These are phyloP conservation scores for Kurtzmaniella natalensis DNA, from an alignment of 1,139 yeast species.

Conservation along the genomic window DNA sequence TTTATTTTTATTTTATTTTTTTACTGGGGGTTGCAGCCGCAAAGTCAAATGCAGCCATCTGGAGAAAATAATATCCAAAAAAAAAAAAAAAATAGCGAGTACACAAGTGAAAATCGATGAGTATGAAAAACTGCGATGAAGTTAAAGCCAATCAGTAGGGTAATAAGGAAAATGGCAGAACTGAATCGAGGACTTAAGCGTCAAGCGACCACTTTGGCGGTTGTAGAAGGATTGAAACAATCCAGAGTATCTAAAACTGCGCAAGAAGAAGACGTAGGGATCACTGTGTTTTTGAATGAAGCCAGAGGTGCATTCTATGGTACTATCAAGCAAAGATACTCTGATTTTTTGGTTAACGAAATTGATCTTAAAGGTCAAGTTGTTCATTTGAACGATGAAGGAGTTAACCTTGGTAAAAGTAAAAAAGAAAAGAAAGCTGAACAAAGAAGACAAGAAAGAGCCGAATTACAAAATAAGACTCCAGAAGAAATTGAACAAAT, in stretches of 20 bases:
- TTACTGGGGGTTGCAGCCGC: too few species aligned
- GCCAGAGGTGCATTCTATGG: constrained; percentile 65
- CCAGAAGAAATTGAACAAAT: constrained; percentile 32
- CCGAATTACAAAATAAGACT: constrained; percentile 30
- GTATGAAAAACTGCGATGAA: too few species aligned
- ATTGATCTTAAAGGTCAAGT: constrained; percentile 66
- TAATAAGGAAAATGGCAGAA: not conserved
- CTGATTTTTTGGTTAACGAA: constrained; percentile 95
- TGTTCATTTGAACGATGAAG: constrained; percentile 70
- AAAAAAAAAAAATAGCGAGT: too few species aligned
- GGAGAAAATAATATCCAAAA: too few species aligned
- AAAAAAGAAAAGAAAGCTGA: constrained; percentile 51
- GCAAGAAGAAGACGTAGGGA: constrained; percentile 78
- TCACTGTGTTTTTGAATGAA: constrained; percentile 60
- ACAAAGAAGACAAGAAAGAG: constrained; percentile 37
- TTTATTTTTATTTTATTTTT: too few species aligned
- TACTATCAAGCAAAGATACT: constrained; percentile 77
- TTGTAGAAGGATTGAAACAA: constrained; percentile 7
- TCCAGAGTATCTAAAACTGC: constrained; percentile 9
- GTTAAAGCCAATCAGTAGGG: too few species aligned
- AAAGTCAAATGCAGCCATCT: too few species aligned
- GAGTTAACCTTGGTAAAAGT: constrained; percentile 50
- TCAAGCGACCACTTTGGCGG: not conserved
- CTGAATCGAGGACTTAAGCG: constrained; percentile 2
- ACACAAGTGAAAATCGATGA: too few species aligned